Base-by-base conservation (phyloP, 164 flowering plant species). In the Euptelea pleiosperma region DNA sequence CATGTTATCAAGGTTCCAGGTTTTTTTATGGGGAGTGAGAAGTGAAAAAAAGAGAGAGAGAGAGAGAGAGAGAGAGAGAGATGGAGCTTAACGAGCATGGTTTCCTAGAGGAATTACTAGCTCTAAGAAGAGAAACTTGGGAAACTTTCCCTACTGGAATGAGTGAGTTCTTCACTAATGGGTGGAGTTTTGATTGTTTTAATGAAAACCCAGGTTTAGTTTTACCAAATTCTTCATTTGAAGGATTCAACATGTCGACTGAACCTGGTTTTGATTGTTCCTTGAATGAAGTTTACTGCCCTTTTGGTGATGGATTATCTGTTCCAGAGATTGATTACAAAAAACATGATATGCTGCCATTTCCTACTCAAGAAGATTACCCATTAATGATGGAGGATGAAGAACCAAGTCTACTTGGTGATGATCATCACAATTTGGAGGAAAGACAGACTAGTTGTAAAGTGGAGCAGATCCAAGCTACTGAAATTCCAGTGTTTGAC, bases 51-150 rank as follows among this genome's bases (percentile, higher is more conserved):
- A 60, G 68, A 60, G 50, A 56, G 37, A 55, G 57, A 69, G 58
- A 51, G 61, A 36, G 55, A 58, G 63, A 60, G 68, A 60, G 50
- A 56, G 37, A 55, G 57, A 69, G 58, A 51, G 60, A 58, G 9
- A 82, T 82, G 87, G 87, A 78, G 75, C 24, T 70, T 4, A 68
- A 65, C 61, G 82, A 68, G 25, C 62, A 82, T 39, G 76, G 57
- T 11, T 74, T 77, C 70, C 53, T 79, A 4, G 81, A 78, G 60
- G 84, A 80, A 41, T 52, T 81, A 6, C 29, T 75, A 29, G 72
- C 74, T 46, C 62, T 74, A 29, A 69, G 79, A 59, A 74, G 74
- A 62, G 79, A 76, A 8, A 39, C 45, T 44, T 82, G 75, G 77
- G 81, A 76, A 25, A 61, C 70, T 29, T 49, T 69, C 24, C 72